These are phyloP conservation scores for Astrocystis sublimbata DNA, from an alignment of 495 filamentous ascomycete genomes.

Conservation along the genomic window DNA sequence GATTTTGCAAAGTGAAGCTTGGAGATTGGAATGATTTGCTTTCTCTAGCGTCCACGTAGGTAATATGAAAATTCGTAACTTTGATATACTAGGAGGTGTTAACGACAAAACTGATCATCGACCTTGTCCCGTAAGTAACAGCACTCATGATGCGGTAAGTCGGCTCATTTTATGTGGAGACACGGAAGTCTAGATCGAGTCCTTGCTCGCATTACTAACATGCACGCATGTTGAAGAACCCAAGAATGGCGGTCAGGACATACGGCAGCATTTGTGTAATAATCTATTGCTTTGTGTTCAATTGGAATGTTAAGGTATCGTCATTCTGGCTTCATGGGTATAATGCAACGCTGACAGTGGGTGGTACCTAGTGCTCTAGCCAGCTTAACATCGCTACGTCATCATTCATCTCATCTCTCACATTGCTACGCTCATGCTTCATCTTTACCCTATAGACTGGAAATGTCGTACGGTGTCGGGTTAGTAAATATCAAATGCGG, in stretches of 20 bases:
- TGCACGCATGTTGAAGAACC: too few relatives aligned
- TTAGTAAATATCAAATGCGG: constrained; percentile 77
- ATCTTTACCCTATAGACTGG: constrained; percentile 2
- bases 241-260: too few relatives aligned
- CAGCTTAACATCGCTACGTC: neutral
- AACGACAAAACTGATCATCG: neutral
- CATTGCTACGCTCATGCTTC: neutral
- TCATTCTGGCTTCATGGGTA: neutral
- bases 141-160: too few relatives aligned
- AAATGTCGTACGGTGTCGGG: constrained; percentile 16
- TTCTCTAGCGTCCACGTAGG: neutral
- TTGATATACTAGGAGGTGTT: neutral
- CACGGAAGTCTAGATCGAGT: neutral
- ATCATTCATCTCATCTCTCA: neutral
- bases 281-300: neutral
- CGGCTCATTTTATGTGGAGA: neutral
- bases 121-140: too few relatives aligned
- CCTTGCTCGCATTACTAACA: too few relatives aligned
- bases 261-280: neutral
- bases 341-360: neutral
- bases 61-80: neutral
- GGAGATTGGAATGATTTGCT: too few relatives aligned
- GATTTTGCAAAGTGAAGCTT: too few relatives aligned
- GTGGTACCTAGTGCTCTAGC: neutral
- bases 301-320: neutral